These are phyloP conservation scores for Fusarium oxysporum DNA, from an alignment of 2,329 filamentous ascomycete genomes.

Conservation along the genomic window DNA sequence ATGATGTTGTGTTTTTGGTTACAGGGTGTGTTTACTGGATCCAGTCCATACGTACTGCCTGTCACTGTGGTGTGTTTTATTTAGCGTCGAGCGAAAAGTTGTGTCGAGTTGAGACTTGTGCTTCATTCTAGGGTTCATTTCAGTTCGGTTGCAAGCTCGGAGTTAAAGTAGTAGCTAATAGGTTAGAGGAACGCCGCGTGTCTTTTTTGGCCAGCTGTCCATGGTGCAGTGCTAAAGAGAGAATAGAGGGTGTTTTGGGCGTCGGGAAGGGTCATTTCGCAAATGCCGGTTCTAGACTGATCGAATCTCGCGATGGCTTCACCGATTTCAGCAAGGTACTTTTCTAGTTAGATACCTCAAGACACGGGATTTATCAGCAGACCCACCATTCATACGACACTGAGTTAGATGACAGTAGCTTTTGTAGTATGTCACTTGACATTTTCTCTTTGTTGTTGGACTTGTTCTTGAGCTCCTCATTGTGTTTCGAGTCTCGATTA, in stretches of 20 bases:
- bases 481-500: constrained; percentile 7
- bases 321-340: constrained; percentile 13
- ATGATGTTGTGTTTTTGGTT: constrained; percentile 4
- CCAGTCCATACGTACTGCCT: constrained; percentile 18
- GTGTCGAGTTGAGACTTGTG: constrained; percentile 25
- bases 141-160: constrained; percentile 19
- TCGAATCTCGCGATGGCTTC: constrained; percentile 38
- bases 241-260: constrained; percentile 19
- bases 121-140: constrained; percentile 22
- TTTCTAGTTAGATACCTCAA: background rate
- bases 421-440: constrained; percentile 5
- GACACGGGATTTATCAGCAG: constrained; percentile 25
- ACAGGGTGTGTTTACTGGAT: constrained; percentile 8
- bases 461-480: background rate
- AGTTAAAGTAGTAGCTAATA: constrained; percentile 22
- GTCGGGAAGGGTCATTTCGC: constrained; percentile 11
- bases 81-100: constrained; percentile 29
- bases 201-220: constrained; percentile 28
- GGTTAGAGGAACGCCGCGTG: constrained; percentile 14
- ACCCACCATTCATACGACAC: constrained; percentile 20
- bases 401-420: background rate
- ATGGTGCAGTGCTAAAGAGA: constrained; percentile 26
- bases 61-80: constrained; percentile 16
- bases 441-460: background rate
- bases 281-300: constrained; percentile 32